These are phyloP conservation scores for Penicillium crystallinum DNA, from an alignment of 495 filamentous ascomycete genomes.

Conservation along the genomic window DNA sequence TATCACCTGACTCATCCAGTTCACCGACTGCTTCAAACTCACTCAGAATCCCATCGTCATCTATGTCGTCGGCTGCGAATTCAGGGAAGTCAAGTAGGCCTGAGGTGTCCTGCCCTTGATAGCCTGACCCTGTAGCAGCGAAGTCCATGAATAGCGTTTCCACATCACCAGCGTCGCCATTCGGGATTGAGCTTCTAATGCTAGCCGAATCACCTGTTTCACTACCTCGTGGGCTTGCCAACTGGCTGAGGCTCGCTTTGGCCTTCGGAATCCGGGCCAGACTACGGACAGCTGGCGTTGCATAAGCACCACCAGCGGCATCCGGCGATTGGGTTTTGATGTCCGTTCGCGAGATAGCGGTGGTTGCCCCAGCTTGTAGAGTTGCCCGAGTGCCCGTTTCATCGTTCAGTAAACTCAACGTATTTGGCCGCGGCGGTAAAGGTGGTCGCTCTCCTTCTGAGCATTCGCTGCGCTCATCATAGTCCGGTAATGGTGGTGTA, in stretches of 20 bases:
- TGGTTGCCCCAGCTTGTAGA: slow-evolving; percentile 72
- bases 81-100: slow-evolving; percentile 46
- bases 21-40: slow-evolving; percentile 79
- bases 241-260: slow-evolving; percentile 41
- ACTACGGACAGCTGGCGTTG: slow-evolving; percentile 40
- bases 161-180: slow-evolving; percentile 65
- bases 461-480: slow-evolving; percentile 21
- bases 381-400: slow-evolving; percentile 35
- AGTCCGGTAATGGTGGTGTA: neutral
- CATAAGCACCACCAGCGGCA: slow-evolving; percentile 58
- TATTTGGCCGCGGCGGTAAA: slow-evolving; percentile 62
- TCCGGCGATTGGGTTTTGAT: slow-evolving; percentile 66
- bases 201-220: slow-evolving; percentile 79
- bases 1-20: slow-evolving; percentile 51
- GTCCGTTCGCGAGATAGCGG: slow-evolving; percentile 73
- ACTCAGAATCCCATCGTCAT: slow-evolving; percentile 56
- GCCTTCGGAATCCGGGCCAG: slow-evolving; percentile 32
- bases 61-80: slow-evolving; percentile 48
- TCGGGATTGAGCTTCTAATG: slow-evolving; percentile 75
- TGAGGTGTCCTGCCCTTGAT: slow-evolving; percentile 20
- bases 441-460: slow-evolving; percentile 52
- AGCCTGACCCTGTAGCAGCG: slow-evolving; percentile 29
- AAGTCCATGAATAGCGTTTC: slow-evolving; percentile 77
- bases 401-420: slow-evolving; percentile 39
- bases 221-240: slow-evolving; percentile 46